phyloP scores from a whole-genome alignment of 495 filamentous ascomycete species.

The Talaromyces proteolyticus region DNA sequence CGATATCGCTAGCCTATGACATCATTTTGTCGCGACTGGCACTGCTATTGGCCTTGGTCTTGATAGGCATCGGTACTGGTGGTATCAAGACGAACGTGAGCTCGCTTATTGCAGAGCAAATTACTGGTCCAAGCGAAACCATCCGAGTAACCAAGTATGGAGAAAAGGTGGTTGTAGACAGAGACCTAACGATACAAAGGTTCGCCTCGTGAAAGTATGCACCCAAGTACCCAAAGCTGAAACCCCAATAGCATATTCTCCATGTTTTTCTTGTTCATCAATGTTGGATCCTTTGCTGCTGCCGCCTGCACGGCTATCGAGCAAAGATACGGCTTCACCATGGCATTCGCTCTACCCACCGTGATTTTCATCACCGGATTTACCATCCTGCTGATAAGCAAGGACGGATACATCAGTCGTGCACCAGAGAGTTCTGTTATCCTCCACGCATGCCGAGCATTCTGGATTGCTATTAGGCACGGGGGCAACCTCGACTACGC shows the following conservation, averaged over 20 bases:
- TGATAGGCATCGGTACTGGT: constrained; percentile 45
- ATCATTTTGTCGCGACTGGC: constrained; percentile 30
- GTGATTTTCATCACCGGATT: constrained; percentile 13
- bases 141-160: constrained; percentile 40
- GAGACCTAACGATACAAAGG: constrained; percentile 41
- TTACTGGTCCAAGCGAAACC: constrained; percentile 26
- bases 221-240: background rate
- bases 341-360: constrained; percentile 46
- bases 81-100: constrained; percentile 62
- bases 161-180: constrained; percentile 64
- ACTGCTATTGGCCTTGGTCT: constrained; percentile 53
- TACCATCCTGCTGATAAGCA: constrained; percentile 7
- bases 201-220: background rate
- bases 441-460: constrained; percentile 30
- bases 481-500: constrained; percentile 17
- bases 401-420: constrained; percentile 24
- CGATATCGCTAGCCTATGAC: constrained; percentile 40
- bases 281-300: constrained; percentile 39
- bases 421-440: constrained; percentile 37
- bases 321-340: constrained; percentile 51
- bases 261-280: constrained; percentile 43
- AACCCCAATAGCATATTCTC: constrained; percentile 18
- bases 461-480: constrained; percentile 15
- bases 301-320: constrained; percentile 23
- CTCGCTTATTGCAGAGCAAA: constrained; percentile 49